These are phyloP conservation scores for Neurospora sp. DNA, from an alignment of 495 filamentous ascomycete species.

Conservation along the genomic window DNA sequence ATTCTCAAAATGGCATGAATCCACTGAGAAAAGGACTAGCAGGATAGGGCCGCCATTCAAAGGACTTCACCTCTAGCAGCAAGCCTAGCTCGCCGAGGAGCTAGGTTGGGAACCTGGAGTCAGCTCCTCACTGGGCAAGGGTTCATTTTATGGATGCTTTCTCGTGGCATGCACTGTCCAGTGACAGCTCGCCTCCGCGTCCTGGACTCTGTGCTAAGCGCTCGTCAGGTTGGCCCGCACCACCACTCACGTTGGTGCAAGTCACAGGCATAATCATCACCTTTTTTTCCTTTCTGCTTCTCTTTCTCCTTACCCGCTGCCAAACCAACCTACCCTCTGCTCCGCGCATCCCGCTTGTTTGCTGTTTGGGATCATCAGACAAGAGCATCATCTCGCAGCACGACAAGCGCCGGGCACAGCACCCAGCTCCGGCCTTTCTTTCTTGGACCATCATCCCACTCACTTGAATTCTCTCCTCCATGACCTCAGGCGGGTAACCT, in stretches of 20 bases:
- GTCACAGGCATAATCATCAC: constrained; percentile 2
- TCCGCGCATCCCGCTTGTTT: not conserved
- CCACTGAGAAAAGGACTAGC: not conserved
- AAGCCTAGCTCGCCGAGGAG: not conserved
- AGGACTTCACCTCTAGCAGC: not conserved
- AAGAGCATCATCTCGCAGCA: constrained; percentile 14
- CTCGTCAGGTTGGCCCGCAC: constrained; percentile 14
- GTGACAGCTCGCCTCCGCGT: constrained; percentile 16
- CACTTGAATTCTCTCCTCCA: not conserved
- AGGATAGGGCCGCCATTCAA: not conserved
- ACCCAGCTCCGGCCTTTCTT: not conserved
- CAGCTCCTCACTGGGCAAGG: constrained; percentile 2
- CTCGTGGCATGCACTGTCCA: constrained; percentile 12
- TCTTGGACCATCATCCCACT: constrained; percentile 3
- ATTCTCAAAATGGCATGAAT: not conserved
- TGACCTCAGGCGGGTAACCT: constrained; percentile 22
- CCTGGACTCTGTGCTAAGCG: constrained; percentile 18
- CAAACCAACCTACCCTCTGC: constrained; percentile 5
- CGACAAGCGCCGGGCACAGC: constrained; percentile 24
- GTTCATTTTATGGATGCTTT: constrained; percentile 21
- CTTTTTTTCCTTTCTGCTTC: constrained; percentile 1
- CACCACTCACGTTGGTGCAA: not conserved
- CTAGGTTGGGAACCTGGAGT: not conserved
- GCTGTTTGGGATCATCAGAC: not conserved
- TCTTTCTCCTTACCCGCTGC: constrained; percentile 2